Percentiles rank a stretch among this genome's conserved stretches.
Evolutionary conservation across 2,329 filamentous ascomycete genomes (phyloP).

Genomic region (Pestalotiopsis sp.): DNA sequence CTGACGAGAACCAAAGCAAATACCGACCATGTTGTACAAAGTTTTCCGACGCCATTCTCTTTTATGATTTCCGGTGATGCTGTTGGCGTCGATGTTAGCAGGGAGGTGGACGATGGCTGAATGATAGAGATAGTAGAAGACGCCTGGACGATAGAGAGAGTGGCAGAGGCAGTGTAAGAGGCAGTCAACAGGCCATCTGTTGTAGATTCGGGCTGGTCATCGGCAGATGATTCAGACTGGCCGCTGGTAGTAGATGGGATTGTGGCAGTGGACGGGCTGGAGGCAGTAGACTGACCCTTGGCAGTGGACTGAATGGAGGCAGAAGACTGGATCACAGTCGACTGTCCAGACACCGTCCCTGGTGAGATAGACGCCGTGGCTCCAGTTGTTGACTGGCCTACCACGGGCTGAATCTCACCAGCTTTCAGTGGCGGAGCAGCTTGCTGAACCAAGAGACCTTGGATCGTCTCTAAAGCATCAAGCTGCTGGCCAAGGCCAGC

Average conservation of each 20-base stretch:
- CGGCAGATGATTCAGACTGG: neutral
- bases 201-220: neutral
- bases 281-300: neutral
- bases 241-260: neutral
- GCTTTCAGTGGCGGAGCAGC: constrained; percentile 49
- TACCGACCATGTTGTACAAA: neutral
- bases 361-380: neutral
- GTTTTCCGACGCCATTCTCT: neutral
- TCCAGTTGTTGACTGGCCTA: constrained; percentile 11
- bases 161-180: neutral
- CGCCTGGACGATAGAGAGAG: neutral
- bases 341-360: neutral
- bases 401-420: constrained; percentile 49
- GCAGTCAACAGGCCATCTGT: neutral
- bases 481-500: constrained; percentile 57
- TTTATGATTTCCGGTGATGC: neutral
- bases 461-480: constrained; percentile 65
- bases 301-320: neutral
- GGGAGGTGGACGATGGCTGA: neutral
- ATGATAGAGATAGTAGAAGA: neutral
- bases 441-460: constrained; percentile 55
- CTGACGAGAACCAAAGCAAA: neutral
- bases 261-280: neutral
- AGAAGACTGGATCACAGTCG: neutral
- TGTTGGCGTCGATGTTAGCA: neutral